phyloP scores from a whole-genome alignment of 805 yeast species.

The Candida insectorum region DNA sequence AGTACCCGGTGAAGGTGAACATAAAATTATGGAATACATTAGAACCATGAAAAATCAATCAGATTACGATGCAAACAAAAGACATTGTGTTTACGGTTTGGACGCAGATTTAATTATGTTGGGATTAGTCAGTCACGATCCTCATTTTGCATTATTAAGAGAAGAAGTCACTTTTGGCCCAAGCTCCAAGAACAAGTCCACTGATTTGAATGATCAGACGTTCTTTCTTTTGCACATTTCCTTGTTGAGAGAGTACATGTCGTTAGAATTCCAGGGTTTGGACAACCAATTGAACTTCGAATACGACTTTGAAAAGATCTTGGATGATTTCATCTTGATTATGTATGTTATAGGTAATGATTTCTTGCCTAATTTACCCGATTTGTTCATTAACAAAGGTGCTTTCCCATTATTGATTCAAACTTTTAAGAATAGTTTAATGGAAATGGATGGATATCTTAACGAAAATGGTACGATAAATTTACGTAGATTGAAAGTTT shows the following conservation, averaged over 20 bases:
- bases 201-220: conserved; percentile 67
- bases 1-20: conserved; percentile 99
- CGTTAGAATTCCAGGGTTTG: conserved; percentile 76
- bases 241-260: conserved; percentile 84
- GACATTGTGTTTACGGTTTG: conserved; percentile 93
- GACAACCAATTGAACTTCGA: conserved; percentile 60
- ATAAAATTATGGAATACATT: conserved; percentile 91
- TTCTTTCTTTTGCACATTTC: conserved; percentile 83
- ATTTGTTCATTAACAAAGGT: conserved; percentile 88
- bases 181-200: conserved; percentile 30
- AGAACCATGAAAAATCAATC: conserved; percentile 73
- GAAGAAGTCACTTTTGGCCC: conserved; percentile 93
- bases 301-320: conserved; percentile 80
- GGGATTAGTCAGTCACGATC: conserved; percentile 88
- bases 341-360: conserved; percentile 97
- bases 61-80: conserved; percentile 70
- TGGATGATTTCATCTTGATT: conserved; percentile 90
- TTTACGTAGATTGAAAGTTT: conserved; percentile 62
- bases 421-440: conserved; percentile 79
- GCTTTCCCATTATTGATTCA: conserved; percentile 91
- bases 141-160: conserved; percentile 91
- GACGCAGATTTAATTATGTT: conserved; percentile 96
- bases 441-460: conserved; percentile 75
- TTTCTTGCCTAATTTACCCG: conserved; percentile 95
- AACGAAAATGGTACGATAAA: conserved; percentile 82